Percentiles rank a stretch among this genome's conserved stretches.
Conservation (phyloP, 1,284 basidiomycete genomes). For the Ustilago nuda region DNA sequence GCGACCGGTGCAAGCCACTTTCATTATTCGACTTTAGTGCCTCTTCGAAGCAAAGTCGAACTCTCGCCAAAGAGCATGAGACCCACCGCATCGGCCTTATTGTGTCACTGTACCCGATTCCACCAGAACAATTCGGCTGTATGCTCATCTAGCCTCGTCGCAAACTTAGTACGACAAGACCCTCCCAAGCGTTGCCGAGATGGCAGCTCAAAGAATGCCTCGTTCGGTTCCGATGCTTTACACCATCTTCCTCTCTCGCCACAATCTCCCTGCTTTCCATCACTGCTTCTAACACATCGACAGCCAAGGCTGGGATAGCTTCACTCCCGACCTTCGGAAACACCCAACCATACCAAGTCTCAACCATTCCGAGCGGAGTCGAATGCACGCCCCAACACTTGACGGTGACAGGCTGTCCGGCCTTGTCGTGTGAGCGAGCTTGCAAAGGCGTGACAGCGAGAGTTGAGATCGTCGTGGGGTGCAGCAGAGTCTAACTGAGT, state of each 20-base stretch:
- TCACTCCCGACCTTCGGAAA: background rate
- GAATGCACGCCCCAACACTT: background rate
- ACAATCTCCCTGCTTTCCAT: background rate
- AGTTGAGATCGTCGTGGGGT: constrained; percentile 19
- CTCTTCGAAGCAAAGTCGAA: background rate
- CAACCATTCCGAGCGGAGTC: background rate
- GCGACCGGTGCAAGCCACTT: constrained; percentile 11
- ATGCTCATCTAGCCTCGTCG: constrained; percentile 5
- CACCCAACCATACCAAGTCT: background rate
- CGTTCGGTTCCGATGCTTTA: background rate
- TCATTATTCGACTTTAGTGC: background rate
- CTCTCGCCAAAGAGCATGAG: background rate
- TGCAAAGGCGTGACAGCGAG: constrained; percentile 11
- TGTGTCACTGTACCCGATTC: background rate
- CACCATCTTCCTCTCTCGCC: background rate
- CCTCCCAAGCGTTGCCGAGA: constrained; percentile 6
- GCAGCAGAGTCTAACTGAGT: background rate
- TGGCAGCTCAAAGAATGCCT: background rate
- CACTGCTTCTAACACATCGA: no score
- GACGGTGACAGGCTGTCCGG: background rate
- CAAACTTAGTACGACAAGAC: background rate
- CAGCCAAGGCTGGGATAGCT: background rate
- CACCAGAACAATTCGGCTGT: background rate
- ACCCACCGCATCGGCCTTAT: background rate
- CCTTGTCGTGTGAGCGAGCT: background rate